Percentiles rank a stretch among this genome's conserved stretches.
phyloP scores from a whole-genome alignment of 139 green algal genomes.

The Tetradesmus lagerheimii region DNA sequence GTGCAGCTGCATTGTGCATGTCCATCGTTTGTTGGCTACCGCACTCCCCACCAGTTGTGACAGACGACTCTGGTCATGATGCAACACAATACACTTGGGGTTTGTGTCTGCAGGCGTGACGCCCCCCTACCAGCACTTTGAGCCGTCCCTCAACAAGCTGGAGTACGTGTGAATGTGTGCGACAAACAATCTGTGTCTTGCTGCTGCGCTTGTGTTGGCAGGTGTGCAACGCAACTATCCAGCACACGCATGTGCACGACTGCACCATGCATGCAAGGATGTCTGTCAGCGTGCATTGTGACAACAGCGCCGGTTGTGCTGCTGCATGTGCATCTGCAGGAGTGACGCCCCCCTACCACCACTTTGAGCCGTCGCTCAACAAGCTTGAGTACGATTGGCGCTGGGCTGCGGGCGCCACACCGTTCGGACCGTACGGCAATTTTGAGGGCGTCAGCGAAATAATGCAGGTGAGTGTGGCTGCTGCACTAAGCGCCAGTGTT shows the following conservation, averaged over 20 bases:
- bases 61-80: no score
- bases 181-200: no score
- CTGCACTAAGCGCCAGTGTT: no score
- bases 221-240: no score
- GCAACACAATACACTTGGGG: no score
- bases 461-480: slow-evolving; percentile 46
- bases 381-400: slow-evolving; percentile 59
- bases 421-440: slow-evolving; percentile 64
- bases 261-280: no score
- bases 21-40: background rate
- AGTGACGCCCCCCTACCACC: slow-evolving; percentile 53
- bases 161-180: no score
- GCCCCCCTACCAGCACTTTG: slow-evolving; percentile 53
- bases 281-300: no score
- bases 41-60: no score
- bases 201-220: no score
- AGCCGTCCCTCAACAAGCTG: background rate
- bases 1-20: background rate
- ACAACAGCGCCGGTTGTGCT: background rate
- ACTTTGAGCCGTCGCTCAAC: slow-evolving; percentile 5
- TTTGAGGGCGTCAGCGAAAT: slow-evolving; percentile 45
- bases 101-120: slow-evolving; percentile 11
- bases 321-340: background rate
- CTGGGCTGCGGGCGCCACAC: slow-evolving; percentile 61
- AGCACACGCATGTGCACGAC: no score